Evolutionary conservation across 1,284 basidiomycete genomes (phyloP).

Genomic region (Cystobasidium slooffiae): DNA sequence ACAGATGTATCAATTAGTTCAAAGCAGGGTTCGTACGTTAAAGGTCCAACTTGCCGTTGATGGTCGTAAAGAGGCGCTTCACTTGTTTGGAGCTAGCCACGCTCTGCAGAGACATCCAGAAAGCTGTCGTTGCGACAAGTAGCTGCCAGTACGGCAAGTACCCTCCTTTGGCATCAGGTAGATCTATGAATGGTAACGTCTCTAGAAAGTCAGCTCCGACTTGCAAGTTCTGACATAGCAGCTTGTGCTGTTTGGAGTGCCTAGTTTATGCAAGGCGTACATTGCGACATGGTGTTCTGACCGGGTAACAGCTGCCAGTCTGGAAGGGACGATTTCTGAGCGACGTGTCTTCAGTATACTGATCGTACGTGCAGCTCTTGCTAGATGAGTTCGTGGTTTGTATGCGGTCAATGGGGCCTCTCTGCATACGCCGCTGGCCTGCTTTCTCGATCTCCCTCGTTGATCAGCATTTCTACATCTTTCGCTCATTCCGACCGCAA

Average conservation of each 20-base stretch:
- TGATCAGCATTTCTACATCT: background rate
- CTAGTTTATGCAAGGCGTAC: background rate
- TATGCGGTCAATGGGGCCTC: no score
- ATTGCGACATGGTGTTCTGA: background rate
- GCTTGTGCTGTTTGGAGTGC: no score
- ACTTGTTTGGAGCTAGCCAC: conserved; percentile 75
- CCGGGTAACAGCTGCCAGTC: background rate
- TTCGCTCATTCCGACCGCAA: conserved; percentile 4
- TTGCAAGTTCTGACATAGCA: background rate
- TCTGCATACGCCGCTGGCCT: background rate
- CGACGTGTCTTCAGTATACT: background rate
- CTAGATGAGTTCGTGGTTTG: no score
- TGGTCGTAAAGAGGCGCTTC: conserved; percentile 71
- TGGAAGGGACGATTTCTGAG: background rate
- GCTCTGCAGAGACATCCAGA: conserved; percentile 83
- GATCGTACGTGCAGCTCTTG: background rate
- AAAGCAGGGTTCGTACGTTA: background rate
- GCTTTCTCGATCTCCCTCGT: conserved; percentile 6
- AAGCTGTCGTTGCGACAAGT: conserved; percentile 71
- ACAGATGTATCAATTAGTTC: background rate
- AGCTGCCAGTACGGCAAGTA: conserved; percentile 80
- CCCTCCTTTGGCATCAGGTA: conserved; percentile 29
- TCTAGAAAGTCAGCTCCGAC: background rate
- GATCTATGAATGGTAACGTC: background rate
- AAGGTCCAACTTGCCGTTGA: conserved; percentile 19